Percentiles rank a stretch among this genome's conserved stretches.
phyloP scores from a whole-genome alignment of 2,329 filamentous ascomycete genomes.

The Sarocladium kiliense region DNA sequence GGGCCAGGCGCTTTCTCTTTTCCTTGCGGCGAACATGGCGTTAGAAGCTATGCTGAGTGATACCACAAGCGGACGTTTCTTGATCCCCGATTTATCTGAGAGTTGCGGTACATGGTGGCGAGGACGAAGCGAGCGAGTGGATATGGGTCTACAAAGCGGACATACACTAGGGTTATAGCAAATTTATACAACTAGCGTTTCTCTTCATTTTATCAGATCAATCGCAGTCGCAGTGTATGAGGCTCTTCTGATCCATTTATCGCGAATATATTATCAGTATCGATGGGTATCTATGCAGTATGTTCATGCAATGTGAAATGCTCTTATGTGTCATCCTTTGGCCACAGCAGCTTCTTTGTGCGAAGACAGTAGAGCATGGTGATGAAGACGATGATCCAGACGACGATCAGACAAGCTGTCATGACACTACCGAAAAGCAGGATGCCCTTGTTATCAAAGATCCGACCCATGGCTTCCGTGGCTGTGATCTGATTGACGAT shows the following conservation, averaged over 20 bases:
- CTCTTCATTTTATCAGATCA: not conserved
- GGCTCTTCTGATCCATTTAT: not conserved
- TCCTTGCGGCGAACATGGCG: not conserved
- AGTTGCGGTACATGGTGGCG: no score
- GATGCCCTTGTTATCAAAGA: slow-evolving; percentile 55
- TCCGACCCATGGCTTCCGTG: slow-evolving; percentile 64
- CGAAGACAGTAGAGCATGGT: slow-evolving; percentile 68
- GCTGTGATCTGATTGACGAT: slow-evolving; percentile 50
- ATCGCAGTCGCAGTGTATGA: no score
- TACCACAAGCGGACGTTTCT: not conserved
- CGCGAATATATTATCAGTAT: not conserved
- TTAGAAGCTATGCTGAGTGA: not conserved
- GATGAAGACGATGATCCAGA: slow-evolving; percentile 63
- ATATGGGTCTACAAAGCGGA: not conserved
- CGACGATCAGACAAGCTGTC: slow-evolving; percentile 57
- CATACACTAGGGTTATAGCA: not conserved
- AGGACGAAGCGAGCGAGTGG: not conserved
- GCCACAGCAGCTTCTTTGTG: slow-evolving; percentile 68
- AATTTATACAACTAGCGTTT: not conserved
- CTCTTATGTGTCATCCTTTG: slow-evolving; percentile 44
- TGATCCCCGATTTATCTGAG: not conserved
- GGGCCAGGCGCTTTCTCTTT: not conserved
- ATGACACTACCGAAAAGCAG: slow-evolving; percentile 64
- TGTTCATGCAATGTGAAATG: not conserved
- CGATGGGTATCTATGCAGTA: not conserved